Evolutionary conservation across 2,329 filamentous ascomycete genomes (phyloP).

Genomic region (Exophiala bonariae): DNA sequence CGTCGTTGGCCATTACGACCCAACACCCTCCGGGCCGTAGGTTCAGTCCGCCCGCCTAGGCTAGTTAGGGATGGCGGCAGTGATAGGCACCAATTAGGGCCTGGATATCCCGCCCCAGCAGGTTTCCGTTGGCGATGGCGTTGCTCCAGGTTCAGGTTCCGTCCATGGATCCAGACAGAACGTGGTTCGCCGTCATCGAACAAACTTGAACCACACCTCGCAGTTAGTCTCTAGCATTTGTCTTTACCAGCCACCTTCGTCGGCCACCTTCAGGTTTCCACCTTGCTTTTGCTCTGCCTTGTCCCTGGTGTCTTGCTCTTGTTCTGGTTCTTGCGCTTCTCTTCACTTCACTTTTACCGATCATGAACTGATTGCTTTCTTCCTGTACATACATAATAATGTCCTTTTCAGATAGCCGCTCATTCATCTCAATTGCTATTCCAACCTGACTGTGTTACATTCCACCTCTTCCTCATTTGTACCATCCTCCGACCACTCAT

Average conservation of each 20-base stretch:
- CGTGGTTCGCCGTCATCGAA: neutral
- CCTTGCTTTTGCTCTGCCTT: slow-evolving; percentile 3
- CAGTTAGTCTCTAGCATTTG: neutral
- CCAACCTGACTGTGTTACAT: slow-evolving; percentile 7
- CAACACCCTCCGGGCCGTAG: too few relatives aligned
- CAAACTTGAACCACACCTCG: neutral
- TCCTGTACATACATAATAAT: slow-evolving; percentile 20
- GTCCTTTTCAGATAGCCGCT: slow-evolving; percentile 7
- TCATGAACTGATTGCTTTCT: slow-evolving; percentile 1
- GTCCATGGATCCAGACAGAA: too few relatives aligned
- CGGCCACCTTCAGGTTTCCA: neutral
- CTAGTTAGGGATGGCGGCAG: too few relatives aligned
- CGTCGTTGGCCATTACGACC: too few relatives aligned
- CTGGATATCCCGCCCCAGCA: too few relatives aligned
- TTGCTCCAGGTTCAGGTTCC: too few relatives aligned
- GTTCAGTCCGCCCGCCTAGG: too few relatives aligned
- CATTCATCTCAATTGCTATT: slow-evolving; percentile 7
- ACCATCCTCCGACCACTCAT: neutral
- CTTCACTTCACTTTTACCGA: neutral
- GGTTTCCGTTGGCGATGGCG: too few relatives aligned
- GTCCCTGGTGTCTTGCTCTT: slow-evolving; percentile 4
- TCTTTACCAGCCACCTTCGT: neutral
- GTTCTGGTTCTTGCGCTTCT: slow-evolving; percentile 4
- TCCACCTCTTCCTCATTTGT: neutral
- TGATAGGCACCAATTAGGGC: too few relatives aligned